Percentiles rank a stretch among this genome's conserved stretches.
phyloP scores from a whole-genome alignment of 192 early-diverging fungal species.

The Coemansia sp. region DNA sequence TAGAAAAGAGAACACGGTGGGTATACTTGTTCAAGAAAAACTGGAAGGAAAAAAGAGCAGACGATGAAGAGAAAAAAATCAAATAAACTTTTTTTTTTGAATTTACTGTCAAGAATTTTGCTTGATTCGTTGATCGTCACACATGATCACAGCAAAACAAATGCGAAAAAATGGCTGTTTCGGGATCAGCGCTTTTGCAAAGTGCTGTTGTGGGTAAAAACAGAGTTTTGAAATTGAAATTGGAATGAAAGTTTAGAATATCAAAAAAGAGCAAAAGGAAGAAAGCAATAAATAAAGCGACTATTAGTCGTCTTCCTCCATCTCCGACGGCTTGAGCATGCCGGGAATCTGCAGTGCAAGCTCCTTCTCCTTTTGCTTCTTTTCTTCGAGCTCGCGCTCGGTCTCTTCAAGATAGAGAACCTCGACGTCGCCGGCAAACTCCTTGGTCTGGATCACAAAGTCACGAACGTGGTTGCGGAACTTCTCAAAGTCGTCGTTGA shows the following conservation, averaged over 20 bases:
- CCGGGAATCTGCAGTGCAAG: constrained; percentile 86
- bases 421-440: constrained; percentile 87
- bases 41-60: constrained; percentile 2
- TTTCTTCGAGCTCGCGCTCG: constrained; percentile 76
- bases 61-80: constrained; percentile 1
- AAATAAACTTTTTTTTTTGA: neutral
- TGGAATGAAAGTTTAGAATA: neutral
- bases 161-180: too few relatives aligned
- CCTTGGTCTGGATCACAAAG: constrained; percentile 90
- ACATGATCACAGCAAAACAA: too few relatives aligned
- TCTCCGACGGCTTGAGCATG: constrained; percentile 92
- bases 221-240: neutral
- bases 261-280: neutral
- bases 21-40: too few relatives aligned
- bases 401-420: constrained; percentile 87
- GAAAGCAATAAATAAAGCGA: too few relatives aligned
- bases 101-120: too few relatives aligned
- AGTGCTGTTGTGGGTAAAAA: neutral
- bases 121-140: too few relatives aligned
- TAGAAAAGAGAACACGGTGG: too few relatives aligned
- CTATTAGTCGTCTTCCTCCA: constrained; percentile 56
- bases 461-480: constrained; percentile 96
- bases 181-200: too few relatives aligned
- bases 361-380: constrained; percentile 77
- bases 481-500: constrained; percentile 72